phyloP scores from a whole-genome alignment of 345 rosid genomes.

The Populus deltoides region DNA sequence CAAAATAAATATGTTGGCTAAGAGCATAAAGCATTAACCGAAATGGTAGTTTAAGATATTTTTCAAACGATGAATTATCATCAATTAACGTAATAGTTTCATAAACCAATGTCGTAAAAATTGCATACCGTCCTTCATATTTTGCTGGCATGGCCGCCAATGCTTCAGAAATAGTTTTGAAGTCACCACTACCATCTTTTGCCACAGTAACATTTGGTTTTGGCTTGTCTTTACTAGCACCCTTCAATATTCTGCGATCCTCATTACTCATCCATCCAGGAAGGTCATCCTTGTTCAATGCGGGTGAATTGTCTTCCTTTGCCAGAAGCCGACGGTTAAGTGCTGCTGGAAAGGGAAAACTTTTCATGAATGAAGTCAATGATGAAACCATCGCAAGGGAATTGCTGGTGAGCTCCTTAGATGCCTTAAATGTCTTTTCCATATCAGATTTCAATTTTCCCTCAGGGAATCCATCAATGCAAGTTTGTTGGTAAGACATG shows the following conservation, averaged over 20 bases:
- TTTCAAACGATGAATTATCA: neutral
- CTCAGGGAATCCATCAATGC: slow-evolving; percentile 78
- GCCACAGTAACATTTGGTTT: slow-evolving; percentile 65
- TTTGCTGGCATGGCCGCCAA: slow-evolving; percentile 56
- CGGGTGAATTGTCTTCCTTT: neutral
- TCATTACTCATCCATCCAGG: slow-evolving; percentile 59
- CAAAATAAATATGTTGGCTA: neutral
- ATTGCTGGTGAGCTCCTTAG: slow-evolving; percentile 62
- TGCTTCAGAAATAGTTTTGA: slow-evolving; percentile 61
- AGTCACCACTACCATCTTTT: slow-evolving; percentile 78
- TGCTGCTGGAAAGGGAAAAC: slow-evolving; percentile 7
- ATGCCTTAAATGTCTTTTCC: slow-evolving; percentile 37
- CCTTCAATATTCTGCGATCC: slow-evolving; percentile 59
- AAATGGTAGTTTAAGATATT: neutral
- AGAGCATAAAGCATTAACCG: neutral
- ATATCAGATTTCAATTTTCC: slow-evolving; percentile 54
- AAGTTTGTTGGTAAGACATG: slow-evolving; percentile 70
- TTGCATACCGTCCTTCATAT: slow-evolving; percentile 51
- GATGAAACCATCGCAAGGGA: slow-evolving; percentile 61
- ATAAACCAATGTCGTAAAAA: neutral
- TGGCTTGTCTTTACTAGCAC: slow-evolving; percentile 20
- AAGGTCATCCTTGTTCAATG: slow-evolving; percentile 29
- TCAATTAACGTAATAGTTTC: neutral
- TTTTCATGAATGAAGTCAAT: slow-evolving; percentile 24
- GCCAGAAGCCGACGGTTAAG: slow-evolving; percentile 43